Percentiles rank a stretch among this genome's conserved stretches.
phyloP scores from a whole-genome alignment of 345 rosid species.

The Gossypium stocksii region DNA sequence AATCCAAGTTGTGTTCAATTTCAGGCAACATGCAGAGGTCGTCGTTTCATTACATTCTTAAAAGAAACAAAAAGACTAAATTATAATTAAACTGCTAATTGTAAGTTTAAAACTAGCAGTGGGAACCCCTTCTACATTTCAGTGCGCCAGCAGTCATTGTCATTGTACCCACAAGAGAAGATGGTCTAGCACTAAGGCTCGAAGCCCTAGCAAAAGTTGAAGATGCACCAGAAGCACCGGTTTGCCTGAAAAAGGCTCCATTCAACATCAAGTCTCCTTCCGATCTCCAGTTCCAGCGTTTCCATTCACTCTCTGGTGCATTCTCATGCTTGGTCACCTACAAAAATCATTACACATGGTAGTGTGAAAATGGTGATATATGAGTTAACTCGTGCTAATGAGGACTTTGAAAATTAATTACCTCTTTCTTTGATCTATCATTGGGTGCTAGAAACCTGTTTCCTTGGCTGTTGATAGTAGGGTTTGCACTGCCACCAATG shows the following conservation, averaged over 20 bases:
- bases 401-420: slow-evolving; percentile 16
- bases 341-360: background rate
- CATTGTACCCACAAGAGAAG: slow-evolving; percentile 55
- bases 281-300: slow-evolving; percentile 70
- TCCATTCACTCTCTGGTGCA: slow-evolving; percentile 61
- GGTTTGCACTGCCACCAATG: slow-evolving; percentile 77
- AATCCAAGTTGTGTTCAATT: background rate
- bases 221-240: slow-evolving; percentile 47
- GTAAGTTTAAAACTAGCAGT: slow-evolving; percentile 28
- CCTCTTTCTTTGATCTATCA: slow-evolving; percentile 52
- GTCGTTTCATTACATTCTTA: background rate
- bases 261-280: slow-evolving; percentile 67
- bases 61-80: background rate
- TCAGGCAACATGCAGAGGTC: background rate
- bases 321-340: slow-evolving; percentile 80
- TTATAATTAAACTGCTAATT: background rate
- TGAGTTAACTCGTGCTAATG: background rate
- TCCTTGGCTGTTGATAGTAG: slow-evolving; percentile 79
- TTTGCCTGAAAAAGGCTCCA: slow-evolving; percentile 62
- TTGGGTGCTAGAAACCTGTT: slow-evolving; percentile 74
- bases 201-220: slow-evolving; percentile 63
- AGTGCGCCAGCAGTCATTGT: slow-evolving; percentile 60
- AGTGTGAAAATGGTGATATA: background rate
- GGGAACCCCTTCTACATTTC: slow-evolving; percentile 49
- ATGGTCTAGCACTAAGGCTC: slow-evolving; percentile 69